Conservation (phyloP, 345 rosid species). For the Citrus maxima region DNA sequence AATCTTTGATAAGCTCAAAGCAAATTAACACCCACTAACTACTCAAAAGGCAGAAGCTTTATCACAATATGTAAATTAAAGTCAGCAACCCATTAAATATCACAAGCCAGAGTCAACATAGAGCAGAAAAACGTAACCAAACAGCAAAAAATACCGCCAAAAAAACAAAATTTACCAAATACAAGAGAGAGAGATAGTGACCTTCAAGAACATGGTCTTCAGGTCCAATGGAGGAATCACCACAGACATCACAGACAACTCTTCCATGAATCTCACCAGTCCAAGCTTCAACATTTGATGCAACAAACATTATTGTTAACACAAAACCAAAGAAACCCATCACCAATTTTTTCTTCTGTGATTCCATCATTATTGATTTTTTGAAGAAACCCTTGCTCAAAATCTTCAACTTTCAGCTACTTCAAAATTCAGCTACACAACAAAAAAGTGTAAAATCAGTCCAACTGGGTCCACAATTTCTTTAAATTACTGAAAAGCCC, state of each 20-base stretch:
- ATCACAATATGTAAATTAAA: not conserved
- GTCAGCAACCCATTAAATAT: conserved; percentile 5
- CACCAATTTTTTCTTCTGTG: conserved; percentile 27
- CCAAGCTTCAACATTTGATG: conserved; percentile 60
- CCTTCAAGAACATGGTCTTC: conserved; percentile 95
- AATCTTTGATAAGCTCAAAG: not conserved
- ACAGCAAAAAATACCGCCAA: not conserved
- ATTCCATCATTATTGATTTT: conserved; percentile 34
- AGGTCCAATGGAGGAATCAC: conserved; percentile 87
- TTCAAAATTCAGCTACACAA: not conserved
- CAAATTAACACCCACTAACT: not conserved
- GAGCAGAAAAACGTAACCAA: not conserved
- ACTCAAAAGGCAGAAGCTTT: not conserved
- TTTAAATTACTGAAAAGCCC: not conserved
- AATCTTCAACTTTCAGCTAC: not conserved
- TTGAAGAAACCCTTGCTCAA: not conserved
- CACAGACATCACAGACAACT: conserved; percentile 92
- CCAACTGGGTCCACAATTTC: not conserved
- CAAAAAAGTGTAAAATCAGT: not conserved
- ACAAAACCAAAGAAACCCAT: conserved; percentile 27
- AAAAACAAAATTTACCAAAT: not conserved
- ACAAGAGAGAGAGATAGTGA: conserved; percentile 1
- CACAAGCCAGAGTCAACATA: not conserved
- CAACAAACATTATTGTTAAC: conserved; percentile 23
- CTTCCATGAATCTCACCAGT: conserved; percentile 92